Percentiles rank a stretch among this genome's conserved stretches.
These are phyloP conservation scores for Russula foetens DNA, from an alignment of 768 basidiomycete genomes.

Conservation along the genomic window DNA sequence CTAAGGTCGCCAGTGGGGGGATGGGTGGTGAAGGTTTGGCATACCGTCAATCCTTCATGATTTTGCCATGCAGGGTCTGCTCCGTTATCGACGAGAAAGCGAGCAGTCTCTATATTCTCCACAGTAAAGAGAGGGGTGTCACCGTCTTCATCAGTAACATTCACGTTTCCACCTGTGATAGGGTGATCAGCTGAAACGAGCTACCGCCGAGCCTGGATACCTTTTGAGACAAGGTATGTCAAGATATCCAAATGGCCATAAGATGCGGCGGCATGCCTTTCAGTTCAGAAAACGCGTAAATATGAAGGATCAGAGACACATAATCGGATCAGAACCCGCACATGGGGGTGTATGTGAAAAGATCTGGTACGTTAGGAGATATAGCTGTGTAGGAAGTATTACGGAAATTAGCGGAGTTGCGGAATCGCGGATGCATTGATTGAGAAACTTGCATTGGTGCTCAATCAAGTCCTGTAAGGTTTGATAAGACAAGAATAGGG, in stretches of 20 bases:
- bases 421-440: too few relatives aligned
- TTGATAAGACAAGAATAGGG: neutral
- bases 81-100: conserved; percentile 71
- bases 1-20: neutral
- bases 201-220: conserved; percentile 28
- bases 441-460: conserved; percentile 55
- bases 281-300: conserved; percentile 6
- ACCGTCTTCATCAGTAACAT: conserved; percentile 77
- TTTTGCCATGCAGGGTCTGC: conserved; percentile 58
- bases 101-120: conserved; percentile 71
- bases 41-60: conserved; percentile 64
- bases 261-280: conserved; percentile 89
- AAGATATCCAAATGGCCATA: conserved; percentile 76
- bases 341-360: conserved; percentile 79
- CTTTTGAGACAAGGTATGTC: conserved; percentile 67
- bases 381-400: conserved; percentile 27
- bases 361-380: conserved; percentile 66
- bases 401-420: conserved; percentile 5
- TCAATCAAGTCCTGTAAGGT: neutral
- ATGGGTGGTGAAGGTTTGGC: conserved; percentile 24
- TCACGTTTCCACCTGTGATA: conserved; percentile 71
- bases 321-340: conserved; percentile 26
- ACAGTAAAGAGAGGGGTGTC: conserved; percentile 92
- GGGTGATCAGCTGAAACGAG: neutral
- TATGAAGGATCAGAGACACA: neutral